Evolutionary conservation across 2,329 filamentous ascomycete species (phyloP).

Genomic region (Ophiocordyceps polyrhachis-furcata): DNA sequence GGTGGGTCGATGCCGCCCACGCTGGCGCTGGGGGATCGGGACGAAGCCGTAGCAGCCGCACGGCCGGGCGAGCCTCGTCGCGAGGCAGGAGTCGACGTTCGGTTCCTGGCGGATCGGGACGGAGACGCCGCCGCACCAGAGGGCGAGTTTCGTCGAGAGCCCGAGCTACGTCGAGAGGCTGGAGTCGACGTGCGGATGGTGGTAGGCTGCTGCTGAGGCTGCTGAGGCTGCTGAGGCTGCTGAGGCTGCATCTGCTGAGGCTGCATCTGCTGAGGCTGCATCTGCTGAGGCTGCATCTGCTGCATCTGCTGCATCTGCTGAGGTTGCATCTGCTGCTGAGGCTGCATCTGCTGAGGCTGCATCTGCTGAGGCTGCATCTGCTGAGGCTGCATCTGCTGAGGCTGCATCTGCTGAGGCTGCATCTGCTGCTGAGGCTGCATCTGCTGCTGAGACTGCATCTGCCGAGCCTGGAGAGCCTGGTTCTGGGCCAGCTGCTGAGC

Average conservation of each 20-base stretch:
- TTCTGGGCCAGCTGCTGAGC: not conserved
- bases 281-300: not conserved
- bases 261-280: not conserved
- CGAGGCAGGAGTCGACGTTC: not conserved
- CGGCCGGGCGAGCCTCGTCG: constrained; percentile 5
- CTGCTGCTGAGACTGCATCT: constrained; percentile 1
- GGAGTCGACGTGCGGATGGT: constrained; percentile 1
- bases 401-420: not conserved
- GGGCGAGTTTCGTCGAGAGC: constrained; percentile 9
- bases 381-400: not conserved
- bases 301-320: not conserved
- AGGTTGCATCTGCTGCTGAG: not conserved
- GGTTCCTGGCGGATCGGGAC: not conserved
- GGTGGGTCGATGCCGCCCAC: no score
- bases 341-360: not conserved
- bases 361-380: not conserved
- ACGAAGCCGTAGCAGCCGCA: constrained; percentile 2
- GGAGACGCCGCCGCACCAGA: constrained; percentile 4
- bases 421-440: not conserved
- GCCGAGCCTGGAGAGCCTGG: not conserved
- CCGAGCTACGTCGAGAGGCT: constrained; percentile 1
- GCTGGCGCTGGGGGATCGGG: no score
- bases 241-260: not conserved
- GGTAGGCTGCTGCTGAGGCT: constrained; percentile 1
- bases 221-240: not conserved